phyloP scores from a whole-genome alignment of 75 land plant species.

The Picea glauca region DNA sequence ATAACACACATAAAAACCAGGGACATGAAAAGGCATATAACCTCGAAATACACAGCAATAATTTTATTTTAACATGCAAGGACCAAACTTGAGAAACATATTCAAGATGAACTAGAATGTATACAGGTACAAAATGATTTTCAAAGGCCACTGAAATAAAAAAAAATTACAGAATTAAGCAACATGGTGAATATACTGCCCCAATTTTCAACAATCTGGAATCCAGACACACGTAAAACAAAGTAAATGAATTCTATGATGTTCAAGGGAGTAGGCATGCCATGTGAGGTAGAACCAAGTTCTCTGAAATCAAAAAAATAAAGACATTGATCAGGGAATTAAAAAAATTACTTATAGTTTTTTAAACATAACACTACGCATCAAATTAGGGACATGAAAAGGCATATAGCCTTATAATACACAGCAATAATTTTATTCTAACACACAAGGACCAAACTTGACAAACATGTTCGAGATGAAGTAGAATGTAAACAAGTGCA shows the following conservation, averaged over 20 bases:
- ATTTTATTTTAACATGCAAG: not conserved
- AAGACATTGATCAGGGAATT: not conserved
- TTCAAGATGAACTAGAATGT: not conserved
- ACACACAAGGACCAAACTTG: not conserved
- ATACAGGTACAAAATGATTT: not conserved
- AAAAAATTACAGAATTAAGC: no score
- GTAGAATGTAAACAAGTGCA: not conserved
- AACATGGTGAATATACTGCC: not conserved
- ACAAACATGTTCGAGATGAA: not conserved
- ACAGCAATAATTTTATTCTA: not conserved
- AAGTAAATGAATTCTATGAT: not conserved
- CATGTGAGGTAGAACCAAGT: not conserved
- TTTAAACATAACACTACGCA: not conserved
- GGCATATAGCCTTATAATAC: not conserved
- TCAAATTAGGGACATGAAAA: no score
- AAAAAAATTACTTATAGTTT: no score
- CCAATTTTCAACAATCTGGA: not conserved
- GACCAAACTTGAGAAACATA: not conserved
- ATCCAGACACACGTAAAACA: not conserved
- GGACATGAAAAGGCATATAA: no score
- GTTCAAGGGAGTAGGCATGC: not conserved
- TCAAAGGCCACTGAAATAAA: no score
- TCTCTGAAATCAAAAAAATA: not conserved
- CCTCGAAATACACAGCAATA: not conserved
- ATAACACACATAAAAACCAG: not conserved